Base-by-base conservation (phyloP, 106 monocot genomes). In the Acanthochlamys bracteata region DNA sequence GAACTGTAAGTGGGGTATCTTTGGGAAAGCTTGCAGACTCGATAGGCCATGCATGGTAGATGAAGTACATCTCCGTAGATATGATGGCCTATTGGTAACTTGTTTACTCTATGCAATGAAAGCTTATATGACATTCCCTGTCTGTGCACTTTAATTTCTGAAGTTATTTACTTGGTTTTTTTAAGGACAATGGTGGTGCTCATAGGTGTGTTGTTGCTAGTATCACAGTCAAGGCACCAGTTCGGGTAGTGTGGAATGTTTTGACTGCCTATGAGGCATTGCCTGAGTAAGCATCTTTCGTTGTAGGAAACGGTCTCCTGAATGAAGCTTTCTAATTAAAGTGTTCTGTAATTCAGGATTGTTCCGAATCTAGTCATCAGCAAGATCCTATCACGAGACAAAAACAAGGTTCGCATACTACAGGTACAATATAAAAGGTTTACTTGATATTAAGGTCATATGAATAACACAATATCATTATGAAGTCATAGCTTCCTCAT, bases 311-410 rank as follows among this genome's bases (percentile, higher is more conserved):
- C 13, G 43, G n/a, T n/a, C n/a, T n/a, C n/a, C n/a, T n/a, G n/a
- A n/a, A n/a, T n/a, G n/a, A n/a, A n/a, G 13, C 43, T 45, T 45
- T 45, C 43, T 45, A 45, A 45, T 45, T 45, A 13, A 9, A 13
- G 43, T 45, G 13, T 45, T 45, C 13, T 45, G 43, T 13, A 9
- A 57, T 27, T 49, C 84, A 96, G 95, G 75, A 80, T 96, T 43
- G 95, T 96, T 55, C 95, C 95, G 66, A 96, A 96, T 70, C 80
- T 96, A 64, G 90, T 74, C 41, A 96, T 96, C 71, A 88, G 95
- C 62, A 96, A 80, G 64, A 74, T 96, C 64, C 26, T 96, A 23
- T 71, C 74, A 20, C 82, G 90, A 24, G 90, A 90, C 57, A 96
- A 90, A 65, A 96, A 84, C 78, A 96, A 83, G 63, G 95, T 96